phyloP scores from a whole-genome alignment of 2,329 filamentous ascomycete species.

The Talaromyces marneffei region DNA sequence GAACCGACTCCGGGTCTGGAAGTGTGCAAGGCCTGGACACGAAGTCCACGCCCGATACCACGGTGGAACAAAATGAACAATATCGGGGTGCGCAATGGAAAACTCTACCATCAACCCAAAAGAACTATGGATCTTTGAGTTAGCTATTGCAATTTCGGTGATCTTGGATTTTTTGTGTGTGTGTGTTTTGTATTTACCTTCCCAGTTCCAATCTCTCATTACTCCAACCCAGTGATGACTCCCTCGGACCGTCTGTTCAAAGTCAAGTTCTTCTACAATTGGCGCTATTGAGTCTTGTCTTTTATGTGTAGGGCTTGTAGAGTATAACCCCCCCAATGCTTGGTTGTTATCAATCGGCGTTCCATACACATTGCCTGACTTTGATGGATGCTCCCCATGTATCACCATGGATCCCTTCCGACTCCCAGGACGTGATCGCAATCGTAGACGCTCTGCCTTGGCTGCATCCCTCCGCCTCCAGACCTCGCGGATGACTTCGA shows the following conservation, averaged over 20 bases:
- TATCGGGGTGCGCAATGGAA: not conserved
- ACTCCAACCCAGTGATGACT: slow-evolving; percentile 64
- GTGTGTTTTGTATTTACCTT: slow-evolving; percentile 48
- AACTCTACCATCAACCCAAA: slow-evolving; percentile 23
- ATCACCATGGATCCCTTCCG: slow-evolving; percentile 18
- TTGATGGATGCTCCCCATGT: slow-evolving; percentile 10
- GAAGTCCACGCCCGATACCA: not conserved
- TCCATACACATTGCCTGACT: not conserved
- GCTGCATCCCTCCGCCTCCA: slow-evolving; percentile 58
- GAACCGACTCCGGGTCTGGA: not conserved
- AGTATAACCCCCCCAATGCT: not conserved
- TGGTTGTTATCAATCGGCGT: slow-evolving; percentile 1
- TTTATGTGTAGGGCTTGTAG: slow-evolving; percentile 14
- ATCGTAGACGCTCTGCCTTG: slow-evolving; percentile 36
- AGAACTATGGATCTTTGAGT: slow-evolving; percentile 27
- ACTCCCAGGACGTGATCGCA: slow-evolving; percentile 25
- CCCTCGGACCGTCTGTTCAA: slow-evolving; percentile 60
- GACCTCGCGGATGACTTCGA: slow-evolving; percentile 60
- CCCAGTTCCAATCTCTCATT: slow-evolving; percentile 68
- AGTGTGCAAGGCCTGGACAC: not conserved
- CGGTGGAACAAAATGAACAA: not conserved
- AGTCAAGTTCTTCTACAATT: slow-evolving; percentile 45
- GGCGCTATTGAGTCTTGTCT: slow-evolving; percentile 26
- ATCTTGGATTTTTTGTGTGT: not conserved
- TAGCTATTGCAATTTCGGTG: slow-evolving; percentile 6